Conservation (phyloP, 257 asterid species). For the Scutellaria baicalensis region DNA sequence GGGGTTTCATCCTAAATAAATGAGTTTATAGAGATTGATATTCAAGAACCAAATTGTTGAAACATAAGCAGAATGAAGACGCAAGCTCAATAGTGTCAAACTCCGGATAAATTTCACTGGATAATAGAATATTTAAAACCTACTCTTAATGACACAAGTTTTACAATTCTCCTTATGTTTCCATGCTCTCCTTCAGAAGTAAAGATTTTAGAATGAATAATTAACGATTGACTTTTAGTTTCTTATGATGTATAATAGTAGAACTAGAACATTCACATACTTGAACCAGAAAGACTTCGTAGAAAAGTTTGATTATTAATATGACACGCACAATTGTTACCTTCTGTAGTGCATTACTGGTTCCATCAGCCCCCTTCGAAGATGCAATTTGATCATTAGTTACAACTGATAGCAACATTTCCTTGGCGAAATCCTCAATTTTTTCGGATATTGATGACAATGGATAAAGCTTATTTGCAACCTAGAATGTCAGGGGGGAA, state of each 20-base stretch:
- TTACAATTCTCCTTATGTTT: neutral
- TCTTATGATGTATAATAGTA: neutral
- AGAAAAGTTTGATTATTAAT: neutral
- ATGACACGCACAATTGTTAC: constrained; percentile 25
- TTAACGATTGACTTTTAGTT: neutral
- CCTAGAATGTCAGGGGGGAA: constrained; percentile 38
- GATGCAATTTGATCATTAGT: constrained; percentile 28
- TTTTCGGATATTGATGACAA: constrained; percentile 60
- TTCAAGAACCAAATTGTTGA: constrained; percentile 5
- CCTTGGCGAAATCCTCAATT: constrained; percentile 82
- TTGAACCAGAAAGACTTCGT: constrained; percentile 8
- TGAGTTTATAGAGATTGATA: constrained; percentile 4
- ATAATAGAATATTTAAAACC: neutral
- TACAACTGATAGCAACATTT: constrained; percentile 66
- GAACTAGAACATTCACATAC: constrained; percentile 2
- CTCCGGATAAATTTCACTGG: neutral
- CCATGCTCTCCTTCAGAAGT: neutral
- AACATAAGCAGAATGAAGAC: neutral
- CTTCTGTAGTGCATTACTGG: constrained; percentile 41
- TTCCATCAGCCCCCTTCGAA: constrained; percentile 43
- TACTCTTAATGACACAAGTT: neutral
- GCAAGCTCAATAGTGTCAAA: neutral
- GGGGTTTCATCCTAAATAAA: constrained; percentile 49
- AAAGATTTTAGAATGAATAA: neutral
- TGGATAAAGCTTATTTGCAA: constrained; percentile 97